Evolutionary conservation across 441 rosid genomes (phyloP), one percentile per base, ranked within the genome.

Genomic region (Gossypium aridum): DNA sequence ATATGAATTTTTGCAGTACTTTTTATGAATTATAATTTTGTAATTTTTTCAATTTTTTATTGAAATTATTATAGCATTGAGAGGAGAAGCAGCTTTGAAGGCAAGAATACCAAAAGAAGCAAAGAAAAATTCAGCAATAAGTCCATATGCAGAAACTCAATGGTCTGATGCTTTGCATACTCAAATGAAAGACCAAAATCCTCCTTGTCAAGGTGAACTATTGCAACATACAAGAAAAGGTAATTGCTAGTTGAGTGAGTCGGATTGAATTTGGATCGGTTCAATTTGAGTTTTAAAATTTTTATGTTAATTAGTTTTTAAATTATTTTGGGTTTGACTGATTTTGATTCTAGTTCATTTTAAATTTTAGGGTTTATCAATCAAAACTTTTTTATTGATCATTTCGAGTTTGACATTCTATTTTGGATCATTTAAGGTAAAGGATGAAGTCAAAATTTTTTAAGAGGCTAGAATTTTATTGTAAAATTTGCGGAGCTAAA

Each of bases 71-170:
- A 31, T 6, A 93, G 99, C 99, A 72, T 73, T 93, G 85, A 82
- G 98, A 85, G 99, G 96, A 80, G 97, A 93, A 89, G 90, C 93
- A 17, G 91, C 94, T 64, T 73, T 93, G 72, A 91, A 82, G 86
- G 85, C 90, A 31, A 88, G 98, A 68, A 76, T 87, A 73, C 94
- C 97, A 13, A 95, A 87, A 76, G 98, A 96, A 86, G 88, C 94
- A 70, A 87, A 87, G 83, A 93, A 87, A 82, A 92, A 87, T 26
- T 93, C 99, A 26, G 71, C 98, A 7, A 91, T 93, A 77, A 87
- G 92, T 82, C 97, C 98, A 7, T 91, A 78, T 3, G 96, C 88
- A 70, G 96, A 87, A 64, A 72, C 83, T 70, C 84, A 80, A 1
- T 85, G 86, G 84, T 76, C 84, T 66, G 70, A 80, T 56, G 83